Evolutionary conservation across 257 asterid species (phyloP), one percentile per base, ranked within the genome.

Genomic region (Scutellaria galericulata): DNA sequence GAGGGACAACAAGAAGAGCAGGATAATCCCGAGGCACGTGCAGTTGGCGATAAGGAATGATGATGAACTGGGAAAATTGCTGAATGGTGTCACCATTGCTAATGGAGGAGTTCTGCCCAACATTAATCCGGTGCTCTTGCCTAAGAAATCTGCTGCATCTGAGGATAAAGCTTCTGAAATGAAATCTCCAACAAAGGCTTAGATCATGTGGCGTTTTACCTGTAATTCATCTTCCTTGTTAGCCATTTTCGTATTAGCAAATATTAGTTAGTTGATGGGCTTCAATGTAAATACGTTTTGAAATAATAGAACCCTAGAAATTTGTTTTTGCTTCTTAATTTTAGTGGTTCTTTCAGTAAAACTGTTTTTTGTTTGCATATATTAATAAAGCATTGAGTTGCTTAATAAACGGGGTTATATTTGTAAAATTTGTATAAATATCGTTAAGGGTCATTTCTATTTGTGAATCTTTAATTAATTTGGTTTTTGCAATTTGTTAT

Each of bases 1-100:
- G 2, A 81, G 88, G 71, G 88, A 83, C 15, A 83, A 83, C 69
- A 83, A 83, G 80, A 83, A 83, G 77, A 72, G 46, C 0, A 63
- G 88, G 48, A 83, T 83, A 2, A 73, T 77, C 39, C 88, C 88
- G 0, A 77, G 88, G 54, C 88, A 83, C 7, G 70, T 83, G 66
- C 80, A 70, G 51, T 66, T 83, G 74, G 88, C 88, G 4, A 79
- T 83, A 12, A 82, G 88, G 72, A 83, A 83, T 14, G 88, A 83
- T 14, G 87, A 83, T 7, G 87, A 83, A n/a, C 47, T 83, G 55
- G 83, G 87, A n/a, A 83, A 77, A 64, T 56, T 83, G 80, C 77
- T 84, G 35, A 6, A 22, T n/a, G 84, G 84, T 2, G 84, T 84
- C 5, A 84, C 88, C 8, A 73, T 84, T 45, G 84, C 88, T 12